phyloP scores from a whole-genome alignment of 208 protist species.

The Acanthamoeba royreba region DNA sequence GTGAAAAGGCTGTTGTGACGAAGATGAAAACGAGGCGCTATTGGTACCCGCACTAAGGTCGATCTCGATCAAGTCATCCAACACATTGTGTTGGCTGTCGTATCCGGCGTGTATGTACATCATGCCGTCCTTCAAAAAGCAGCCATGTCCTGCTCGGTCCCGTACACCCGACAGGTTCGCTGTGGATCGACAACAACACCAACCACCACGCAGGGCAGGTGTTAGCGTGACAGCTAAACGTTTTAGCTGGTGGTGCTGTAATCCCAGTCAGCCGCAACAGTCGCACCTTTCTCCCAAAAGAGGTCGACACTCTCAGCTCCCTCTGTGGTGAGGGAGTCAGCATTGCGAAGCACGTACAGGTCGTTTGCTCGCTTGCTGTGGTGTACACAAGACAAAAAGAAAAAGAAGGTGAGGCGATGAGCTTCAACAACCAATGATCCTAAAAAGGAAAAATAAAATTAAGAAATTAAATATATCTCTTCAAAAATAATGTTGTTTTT shows the following conservation, averaged over 20 bases:
- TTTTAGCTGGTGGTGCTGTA: too few relatives aligned
- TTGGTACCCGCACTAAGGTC: not conserved
- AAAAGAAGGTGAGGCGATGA: too few relatives aligned
- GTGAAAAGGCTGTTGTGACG: not conserved
- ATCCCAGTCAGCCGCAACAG: not conserved
- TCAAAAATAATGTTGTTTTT: not conserved
- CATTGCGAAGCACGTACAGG: not conserved
- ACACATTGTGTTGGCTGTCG: conserved; percentile 7
- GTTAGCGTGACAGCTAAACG: too few relatives aligned
- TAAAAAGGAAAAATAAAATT: not conserved
- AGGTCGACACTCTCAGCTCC: not conserved
- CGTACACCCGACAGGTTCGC: not conserved
- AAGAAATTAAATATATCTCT: not conserved
- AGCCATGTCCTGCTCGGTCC: not conserved
- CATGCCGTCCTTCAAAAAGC: not conserved
- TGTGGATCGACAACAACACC: not conserved
- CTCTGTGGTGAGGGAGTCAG: not conserved
- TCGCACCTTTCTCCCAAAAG: not conserved
- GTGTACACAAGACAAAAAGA: too few relatives aligned
- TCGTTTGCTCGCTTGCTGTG: conserved; percentile 4
- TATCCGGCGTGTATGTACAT: conserved; percentile 15
- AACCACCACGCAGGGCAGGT: too few relatives aligned
- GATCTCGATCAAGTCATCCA: not conserved
- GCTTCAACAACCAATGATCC: too few relatives aligned
- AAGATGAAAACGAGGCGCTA: not conserved